These are phyloP conservation scores for Hericium alpestre DNA, from an alignment of 768 basidiomycete genomes.

Conservation along the genomic window DNA sequence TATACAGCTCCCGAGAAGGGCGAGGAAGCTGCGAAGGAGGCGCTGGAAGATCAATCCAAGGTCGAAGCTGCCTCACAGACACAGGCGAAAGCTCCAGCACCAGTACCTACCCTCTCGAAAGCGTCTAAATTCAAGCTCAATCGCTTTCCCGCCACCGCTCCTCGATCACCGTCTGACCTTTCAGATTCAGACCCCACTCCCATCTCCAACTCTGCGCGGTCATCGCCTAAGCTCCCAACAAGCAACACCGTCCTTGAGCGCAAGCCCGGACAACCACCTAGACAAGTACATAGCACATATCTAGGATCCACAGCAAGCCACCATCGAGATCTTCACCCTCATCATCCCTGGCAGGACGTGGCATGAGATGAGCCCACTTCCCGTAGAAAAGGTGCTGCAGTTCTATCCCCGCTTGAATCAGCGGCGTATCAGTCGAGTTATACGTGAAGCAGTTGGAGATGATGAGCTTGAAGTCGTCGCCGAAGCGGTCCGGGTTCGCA, in stretches of 20 bases:
- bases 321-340: no score
- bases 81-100: neutral
- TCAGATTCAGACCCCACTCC: slow-evolving; percentile 13
- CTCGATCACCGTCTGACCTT: neutral
- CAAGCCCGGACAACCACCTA: neutral
- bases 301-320: no score
- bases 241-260: slow-evolving; percentile 3
- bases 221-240: slow-evolving; percentile 16
- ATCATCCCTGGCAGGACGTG: no score
- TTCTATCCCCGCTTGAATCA: no score
- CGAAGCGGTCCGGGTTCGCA: no score
- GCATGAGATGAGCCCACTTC: no score
- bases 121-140: slow-evolving; percentile 17
- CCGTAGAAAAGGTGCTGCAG: no score
- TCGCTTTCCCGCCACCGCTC: slow-evolving; percentile 3
- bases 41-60: neutral
- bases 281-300: no score
- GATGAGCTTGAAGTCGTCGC: no score
- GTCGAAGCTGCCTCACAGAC: neutral
- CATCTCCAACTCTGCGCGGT: slow-evolving; percentile 5
- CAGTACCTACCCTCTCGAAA: slow-evolving; percentile 4
- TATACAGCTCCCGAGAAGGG: neutral
- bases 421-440: no score
- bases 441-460: no score
- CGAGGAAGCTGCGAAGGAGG: neutral